Conservation (phyloP, 73 alveolate species). For the Paramecium primaurelia region DNA sequence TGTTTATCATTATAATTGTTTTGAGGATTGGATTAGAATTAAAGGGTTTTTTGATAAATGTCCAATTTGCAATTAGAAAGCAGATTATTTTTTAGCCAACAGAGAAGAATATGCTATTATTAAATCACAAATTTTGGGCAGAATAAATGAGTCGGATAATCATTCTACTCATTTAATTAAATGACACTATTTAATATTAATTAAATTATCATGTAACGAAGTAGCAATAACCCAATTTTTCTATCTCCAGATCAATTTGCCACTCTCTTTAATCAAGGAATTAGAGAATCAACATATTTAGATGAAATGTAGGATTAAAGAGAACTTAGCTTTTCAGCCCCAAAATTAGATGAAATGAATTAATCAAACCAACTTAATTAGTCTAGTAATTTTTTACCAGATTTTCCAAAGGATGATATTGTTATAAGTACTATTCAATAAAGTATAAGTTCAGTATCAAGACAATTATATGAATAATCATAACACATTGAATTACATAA, state of each 20-base stretch:
- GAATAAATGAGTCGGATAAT: background rate
- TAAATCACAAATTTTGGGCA: background rate
- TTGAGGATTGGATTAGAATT: constrained; percentile 11
- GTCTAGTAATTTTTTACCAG: background rate
- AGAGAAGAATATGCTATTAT: background rate
- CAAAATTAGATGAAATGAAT: background rate
- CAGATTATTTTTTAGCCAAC: constrained; percentile 12
- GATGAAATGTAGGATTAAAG: background rate
- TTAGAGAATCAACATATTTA: background rate
- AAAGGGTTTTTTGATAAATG: constrained; percentile 29
- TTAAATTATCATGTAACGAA: constrained; percentile 10
- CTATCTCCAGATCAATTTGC: constrained; percentile 10
- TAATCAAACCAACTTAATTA: background rate
- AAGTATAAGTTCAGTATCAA: background rate
- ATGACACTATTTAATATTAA: background rate
- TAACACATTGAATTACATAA: background rate
- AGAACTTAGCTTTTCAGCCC: background rate
- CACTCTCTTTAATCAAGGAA: background rate
- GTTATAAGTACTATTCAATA: background rate
- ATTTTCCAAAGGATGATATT: background rate
- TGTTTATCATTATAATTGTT: constrained; percentile 8
- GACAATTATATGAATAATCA: background rate
- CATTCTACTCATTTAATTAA: background rate
- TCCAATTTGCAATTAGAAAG: constrained; percentile 35
- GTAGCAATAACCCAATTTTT: constrained; percentile 8